These are phyloP conservation scores for Groenewaldozyma sp. DNA, from an alignment of 1,139 yeast genomes.

Conservation along the genomic window DNA sequence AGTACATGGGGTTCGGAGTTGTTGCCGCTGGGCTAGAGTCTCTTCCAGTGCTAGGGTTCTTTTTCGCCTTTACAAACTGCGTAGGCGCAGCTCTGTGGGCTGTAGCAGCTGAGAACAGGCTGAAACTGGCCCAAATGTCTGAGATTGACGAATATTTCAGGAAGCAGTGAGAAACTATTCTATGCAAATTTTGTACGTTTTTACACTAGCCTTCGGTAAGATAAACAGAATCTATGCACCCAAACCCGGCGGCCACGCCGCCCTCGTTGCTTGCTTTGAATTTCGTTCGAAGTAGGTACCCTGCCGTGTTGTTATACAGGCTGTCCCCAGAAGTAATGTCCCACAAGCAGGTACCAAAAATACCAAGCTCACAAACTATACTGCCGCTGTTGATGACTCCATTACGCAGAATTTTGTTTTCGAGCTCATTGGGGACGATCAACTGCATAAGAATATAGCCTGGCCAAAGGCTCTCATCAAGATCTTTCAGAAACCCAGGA, in stretches of 20 bases:
- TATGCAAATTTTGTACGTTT: no score
- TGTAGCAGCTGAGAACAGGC: constrained; percentile 21
- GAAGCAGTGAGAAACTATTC: background rate
- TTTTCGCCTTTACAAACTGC: constrained; percentile 58
- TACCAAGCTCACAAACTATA: constrained; percentile 81
- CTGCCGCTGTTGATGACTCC: constrained; percentile 54
- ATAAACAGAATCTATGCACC: constrained; percentile 76
- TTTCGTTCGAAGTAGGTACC: constrained; percentile 83
- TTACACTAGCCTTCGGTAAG: constrained; percentile 19
- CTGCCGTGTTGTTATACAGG: constrained; percentile 57
- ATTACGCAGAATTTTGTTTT: constrained; percentile 63
- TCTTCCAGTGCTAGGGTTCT: constrained; percentile 50
- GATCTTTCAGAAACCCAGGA: constrained; percentile 53
- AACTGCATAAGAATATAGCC: constrained; percentile 92
- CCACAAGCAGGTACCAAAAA: constrained; percentile 77
- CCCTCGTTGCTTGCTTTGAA: constrained; percentile 86
- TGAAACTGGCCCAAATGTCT: background rate
- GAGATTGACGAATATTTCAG: background rate
- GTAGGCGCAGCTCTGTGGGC: constrained; percentile 74
- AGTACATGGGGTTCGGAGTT: constrained; percentile 44
- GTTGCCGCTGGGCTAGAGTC: constrained; percentile 49
- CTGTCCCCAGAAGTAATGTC: constrained; percentile 52
- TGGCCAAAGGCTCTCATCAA: constrained; percentile 72
- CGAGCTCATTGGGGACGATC: constrained; percentile 61
- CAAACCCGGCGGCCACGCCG: constrained; percentile 98